Evolutionary conservation across 2,329 filamentous ascomycete genomes (phyloP), one percentile per base, ranked within the genome.

Genomic region (Nothophoma quercina): DNA sequence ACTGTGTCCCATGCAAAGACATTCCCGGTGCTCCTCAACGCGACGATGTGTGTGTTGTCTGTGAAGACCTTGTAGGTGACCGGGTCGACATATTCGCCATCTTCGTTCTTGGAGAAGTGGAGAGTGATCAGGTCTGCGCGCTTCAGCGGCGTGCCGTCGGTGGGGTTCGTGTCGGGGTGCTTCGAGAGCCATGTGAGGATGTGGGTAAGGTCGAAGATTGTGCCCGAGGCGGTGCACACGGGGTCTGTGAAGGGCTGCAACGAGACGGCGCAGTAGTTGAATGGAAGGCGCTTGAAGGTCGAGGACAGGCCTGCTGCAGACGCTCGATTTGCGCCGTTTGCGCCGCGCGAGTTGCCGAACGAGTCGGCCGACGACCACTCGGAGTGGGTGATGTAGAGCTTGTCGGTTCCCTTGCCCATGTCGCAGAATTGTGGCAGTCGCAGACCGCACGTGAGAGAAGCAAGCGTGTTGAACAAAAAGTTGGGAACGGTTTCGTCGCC

Each of bases 11-110:
- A 97, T 1, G 93, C 88, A 72, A 98, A 99, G 4, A 96, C 95
- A 75, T 99, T 99, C 41, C 93, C 93, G 51, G 93, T 93, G 48
- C 82, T 89, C 51, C 86, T 83, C 58, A 99, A 82, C 13, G 93
- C 93, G 36, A 98, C 91, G 52, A 99, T 91, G 75, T 98, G 95
- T 4, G 95, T 98, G 75, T 98, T 98, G 73, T 99, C 92, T 38
- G 95, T 99, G 68, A 99, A 91, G 33, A 96, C 90, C 75, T 99
- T 99, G 81, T 90, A 98, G 0, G 93, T 97, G 38, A 99, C 93
- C 0, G 95, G 96, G 68, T 99, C 95, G 58, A 98, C 91, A 67
- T 95, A 90, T 65, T 98, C 95, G 45, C 86, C 89, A 56, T 93
- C 89, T 45, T 93, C 90, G 74, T 98, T 99, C 73, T 93, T 93